Evolutionary conservation across 1,139 yeast species (phyloP), one percentile per base, ranked within the genome.

Genomic region (Entelexis paramagnoliae): DNA sequence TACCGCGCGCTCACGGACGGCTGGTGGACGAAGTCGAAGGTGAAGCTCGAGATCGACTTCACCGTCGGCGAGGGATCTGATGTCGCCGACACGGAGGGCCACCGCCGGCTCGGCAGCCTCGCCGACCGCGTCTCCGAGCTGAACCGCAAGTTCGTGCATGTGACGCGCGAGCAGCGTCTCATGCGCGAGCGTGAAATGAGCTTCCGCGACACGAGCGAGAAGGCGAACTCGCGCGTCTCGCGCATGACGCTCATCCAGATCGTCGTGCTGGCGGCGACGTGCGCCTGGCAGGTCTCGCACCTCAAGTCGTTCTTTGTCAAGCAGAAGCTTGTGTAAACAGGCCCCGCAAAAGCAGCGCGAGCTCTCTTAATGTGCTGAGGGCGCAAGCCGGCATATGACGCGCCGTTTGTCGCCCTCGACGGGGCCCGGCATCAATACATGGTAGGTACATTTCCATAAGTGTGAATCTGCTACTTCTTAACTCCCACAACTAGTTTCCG

Each of bases 171-270:
- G 62, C 91, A 82, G 65, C 67, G 68, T 32, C 70, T 80, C 55
- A 79, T 83, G 64, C 73, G 89, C 58, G 84, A 79, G 56, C 78
- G 87, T 60, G 93, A 83, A 64, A 80, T 79, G 11, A 64, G 64
- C 42, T 83, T 83, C 66, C 71, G 93, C 63, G 83, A 83, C 62
- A 74, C 76, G 57, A 75, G 82, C 49, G 93, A 83, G 65, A 58
- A 72, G 20, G 81, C 83, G 7, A 81, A 83, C 63, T 73, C 80
- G 13, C 74, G 77, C 42, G 86, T 82, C 17, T 76, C 80, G 49
- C 68, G 75, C 63, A 82, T 87, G 86, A 74, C 83, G 51, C 59
- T 82, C 32, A 66, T 83, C 49, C 88, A 83, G 66, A 59, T 80
- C 33, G 59, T 75, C 49, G 80, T 78, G 1, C 68, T 82, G 45